A percentile compares a stretch with the other conserved stretches of the same genome.
Evolutionary conservation across 306 rosid species (phyloP).

Genomic region (Phaseolus lunatus): DNA sequence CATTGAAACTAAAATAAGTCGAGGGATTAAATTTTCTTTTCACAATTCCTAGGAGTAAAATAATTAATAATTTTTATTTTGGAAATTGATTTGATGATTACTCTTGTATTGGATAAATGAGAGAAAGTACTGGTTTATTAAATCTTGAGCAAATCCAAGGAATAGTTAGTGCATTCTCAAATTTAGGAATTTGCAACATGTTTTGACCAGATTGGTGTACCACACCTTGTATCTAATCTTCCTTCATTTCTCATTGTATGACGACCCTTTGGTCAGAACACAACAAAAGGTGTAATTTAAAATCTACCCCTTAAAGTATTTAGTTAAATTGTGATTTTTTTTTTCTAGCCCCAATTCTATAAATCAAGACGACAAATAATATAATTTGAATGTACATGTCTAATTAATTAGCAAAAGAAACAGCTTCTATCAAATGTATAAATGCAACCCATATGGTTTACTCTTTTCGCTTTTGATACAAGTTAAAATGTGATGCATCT

Average conservation of each 20-base stretch:
- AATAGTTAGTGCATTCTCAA: neutral
- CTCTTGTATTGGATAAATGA: constrained; percentile 2
- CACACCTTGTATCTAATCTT: too few species aligned
- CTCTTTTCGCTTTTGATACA: neutral
- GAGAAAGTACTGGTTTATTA: neutral
- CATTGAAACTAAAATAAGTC: neutral
- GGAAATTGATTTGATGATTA: neutral
- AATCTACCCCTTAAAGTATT: neutral
- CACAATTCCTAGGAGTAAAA: neutral
- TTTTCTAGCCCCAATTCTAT: neutral
- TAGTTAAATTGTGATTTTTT: neutral
- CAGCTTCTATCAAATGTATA: neutral
- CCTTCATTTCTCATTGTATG: too few species aligned
- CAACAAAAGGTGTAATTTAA: neutral
- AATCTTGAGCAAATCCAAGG: constrained; percentile 21
- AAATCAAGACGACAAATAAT: constrained; percentile 1
- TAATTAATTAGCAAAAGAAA: neutral
- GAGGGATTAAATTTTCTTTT: neutral
- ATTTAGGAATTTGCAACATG: neutral
- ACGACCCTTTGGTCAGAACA: too few species aligned
- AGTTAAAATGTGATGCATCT: neutral
- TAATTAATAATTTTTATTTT: neutral
- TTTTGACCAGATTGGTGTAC: too few species aligned
- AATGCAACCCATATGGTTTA: neutral
- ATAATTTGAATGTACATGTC: constrained; percentile 4